phyloP scores from a whole-genome alignment of 129 eudicot species.

The Scalesia atractyloides region DNA sequence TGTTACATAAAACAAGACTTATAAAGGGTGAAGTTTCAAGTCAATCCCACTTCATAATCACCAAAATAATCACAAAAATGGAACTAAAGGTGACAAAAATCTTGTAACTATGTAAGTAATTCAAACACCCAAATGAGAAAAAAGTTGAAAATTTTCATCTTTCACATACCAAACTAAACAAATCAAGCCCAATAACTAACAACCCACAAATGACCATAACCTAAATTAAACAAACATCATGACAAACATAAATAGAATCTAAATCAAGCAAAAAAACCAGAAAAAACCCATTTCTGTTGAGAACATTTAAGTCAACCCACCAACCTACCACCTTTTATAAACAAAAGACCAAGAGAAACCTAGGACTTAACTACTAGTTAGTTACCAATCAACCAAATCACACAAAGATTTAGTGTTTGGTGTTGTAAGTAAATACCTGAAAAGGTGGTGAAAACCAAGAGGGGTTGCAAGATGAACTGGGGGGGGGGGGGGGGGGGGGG shows the following conservation, averaged over 20 bases:
- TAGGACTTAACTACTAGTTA: conserved; percentile 21
- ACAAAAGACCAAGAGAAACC: conserved; percentile 26
- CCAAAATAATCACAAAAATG: not conserved
- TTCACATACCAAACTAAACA: conserved; percentile 12
- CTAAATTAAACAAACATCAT: conserved; percentile 34
- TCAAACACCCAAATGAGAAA: conserved; percentile 32
- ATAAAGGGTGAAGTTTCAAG: too few species aligned
- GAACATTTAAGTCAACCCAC: conserved; percentile 73
- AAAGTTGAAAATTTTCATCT: conserved; percentile 10
- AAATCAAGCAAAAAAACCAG: conserved; percentile 27
- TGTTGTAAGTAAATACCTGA: conserved; percentile 33
- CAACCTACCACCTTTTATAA: conserved; percentile 92
- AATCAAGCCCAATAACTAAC: conserved; percentile 25
- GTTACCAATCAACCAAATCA: conserved; percentile 27
- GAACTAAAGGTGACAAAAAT: conserved; percentile 13
- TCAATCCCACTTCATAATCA: not conserved
- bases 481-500: conserved; percentile 30
- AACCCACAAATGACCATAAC: conserved; percentile 15
- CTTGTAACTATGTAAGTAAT: conserved; percentile 12
- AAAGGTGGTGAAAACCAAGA: conserved; percentile 39
- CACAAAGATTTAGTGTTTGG: conserved; percentile 1
- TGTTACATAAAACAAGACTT: not conserved
- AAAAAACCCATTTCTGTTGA: conserved; percentile 27
- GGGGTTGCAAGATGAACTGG: conserved; percentile 1
- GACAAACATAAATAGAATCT: conserved; percentile 22